These are phyloP conservation scores for Hymenoscyphus infarciens DNA, from an alignment of 2,329 filamentous ascomycete genomes.

Conservation along the genomic window DNA sequence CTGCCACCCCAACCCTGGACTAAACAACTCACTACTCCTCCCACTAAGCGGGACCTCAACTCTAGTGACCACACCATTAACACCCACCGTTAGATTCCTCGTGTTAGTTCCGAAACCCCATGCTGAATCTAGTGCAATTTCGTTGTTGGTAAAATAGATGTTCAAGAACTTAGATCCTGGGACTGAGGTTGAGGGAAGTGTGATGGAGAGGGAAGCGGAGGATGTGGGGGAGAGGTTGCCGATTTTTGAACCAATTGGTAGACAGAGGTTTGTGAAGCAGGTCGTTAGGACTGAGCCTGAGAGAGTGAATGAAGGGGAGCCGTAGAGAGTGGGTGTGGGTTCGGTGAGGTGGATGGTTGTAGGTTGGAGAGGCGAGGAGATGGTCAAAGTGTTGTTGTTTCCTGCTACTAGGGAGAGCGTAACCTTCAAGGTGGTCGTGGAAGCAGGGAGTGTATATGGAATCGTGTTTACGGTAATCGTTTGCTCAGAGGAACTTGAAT, in stretches of 20 bases:
- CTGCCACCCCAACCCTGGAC: conserved; percentile 24
- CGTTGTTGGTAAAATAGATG: conserved; percentile 29
- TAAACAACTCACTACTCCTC: conserved; percentile 27
- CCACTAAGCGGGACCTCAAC: conserved; percentile 28
- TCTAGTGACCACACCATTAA: conserved; percentile 26
- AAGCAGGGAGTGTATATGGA: conserved; percentile 15
- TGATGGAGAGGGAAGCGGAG: conserved; percentile 18
- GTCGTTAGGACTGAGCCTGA: conserved; percentile 37
- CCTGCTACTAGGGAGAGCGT: conserved; percentile 20
- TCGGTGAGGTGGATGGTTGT: conserved; percentile 15
- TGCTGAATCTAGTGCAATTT: conserved; percentile 25
- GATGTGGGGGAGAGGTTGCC: conserved; percentile 19
- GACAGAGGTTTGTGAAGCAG: conserved; percentile 23
- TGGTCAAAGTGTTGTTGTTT: conserved; percentile 26
- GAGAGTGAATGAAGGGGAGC: conserved; percentile 53
- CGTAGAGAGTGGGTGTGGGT: conserved; percentile 38
- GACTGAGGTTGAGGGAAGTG: conserved; percentile 3
- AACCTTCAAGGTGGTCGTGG: conserved; percentile 11
- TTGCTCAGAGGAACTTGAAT: conserved; percentile 2
- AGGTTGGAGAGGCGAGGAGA: no score
- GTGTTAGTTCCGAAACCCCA: conserved; percentile 29
- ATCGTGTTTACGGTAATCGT: conserved; percentile 19
- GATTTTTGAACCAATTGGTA: conserved; percentile 28
- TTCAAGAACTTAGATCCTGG: conserved; percentile 19
- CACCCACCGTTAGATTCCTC: conserved; percentile 27